Conservation (phyloP, 169 alveolate genomes). For the Plasmodium relictum region DNA sequence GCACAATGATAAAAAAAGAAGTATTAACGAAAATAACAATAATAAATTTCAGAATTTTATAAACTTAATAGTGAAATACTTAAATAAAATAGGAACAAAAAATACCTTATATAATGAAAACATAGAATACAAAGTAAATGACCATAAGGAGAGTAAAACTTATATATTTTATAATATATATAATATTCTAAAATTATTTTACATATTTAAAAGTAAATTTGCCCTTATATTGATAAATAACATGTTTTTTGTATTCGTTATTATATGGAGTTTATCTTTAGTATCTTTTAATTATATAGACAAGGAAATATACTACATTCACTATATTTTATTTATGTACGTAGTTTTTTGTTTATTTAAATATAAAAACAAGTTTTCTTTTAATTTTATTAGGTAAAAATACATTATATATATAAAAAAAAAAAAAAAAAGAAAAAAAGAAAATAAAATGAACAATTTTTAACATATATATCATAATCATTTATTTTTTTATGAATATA, state of each 20-base stretch:
- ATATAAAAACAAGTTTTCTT: not conserved
- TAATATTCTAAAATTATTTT: not conserved
- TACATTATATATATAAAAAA: not conserved
- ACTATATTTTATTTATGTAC: slow-evolving; percentile 14
- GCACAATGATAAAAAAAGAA: not conserved
- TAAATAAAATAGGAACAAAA: too few relatives aligned
- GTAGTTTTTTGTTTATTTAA: slow-evolving; percentile 10
- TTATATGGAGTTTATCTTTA: slow-evolving; percentile 40
- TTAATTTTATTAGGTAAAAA: slow-evolving; percentile 29
- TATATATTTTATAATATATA: not conserved
- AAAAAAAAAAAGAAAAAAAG: not conserved
- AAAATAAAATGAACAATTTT: not conserved
- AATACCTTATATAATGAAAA: too few relatives aligned
- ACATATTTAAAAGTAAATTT: not conserved
- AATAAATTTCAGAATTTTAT: too few relatives aligned
- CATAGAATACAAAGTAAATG: too few relatives aligned
- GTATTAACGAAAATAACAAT: too few relatives aligned
- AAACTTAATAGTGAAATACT: too few relatives aligned
- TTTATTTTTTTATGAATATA: not conserved
- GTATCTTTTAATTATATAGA: slow-evolving; percentile 29
- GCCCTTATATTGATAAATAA: slow-evolving; percentile 7
- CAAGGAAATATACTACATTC: slow-evolving; percentile 38
- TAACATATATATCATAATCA: not conserved
- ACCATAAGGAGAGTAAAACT: too few relatives aligned
- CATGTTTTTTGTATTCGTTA: slow-evolving; percentile 14